These are phyloP conservation scores for Colletotrichum costaricense DNA, from an alignment of 2,329 filamentous ascomycete species.

Conservation along the genomic window DNA sequence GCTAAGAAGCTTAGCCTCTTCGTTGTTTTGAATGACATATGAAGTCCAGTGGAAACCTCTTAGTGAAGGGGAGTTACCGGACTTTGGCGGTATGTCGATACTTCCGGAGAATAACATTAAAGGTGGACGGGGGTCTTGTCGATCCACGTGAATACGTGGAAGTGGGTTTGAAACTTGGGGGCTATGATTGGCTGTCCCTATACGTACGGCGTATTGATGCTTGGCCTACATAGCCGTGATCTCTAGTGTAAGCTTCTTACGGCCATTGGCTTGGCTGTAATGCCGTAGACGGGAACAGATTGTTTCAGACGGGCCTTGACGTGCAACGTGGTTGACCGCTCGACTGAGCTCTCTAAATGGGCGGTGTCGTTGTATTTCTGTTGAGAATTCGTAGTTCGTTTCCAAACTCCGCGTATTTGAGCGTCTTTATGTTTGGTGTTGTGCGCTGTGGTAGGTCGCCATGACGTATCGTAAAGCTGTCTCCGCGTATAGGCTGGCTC, in stretches of 20 bases:
- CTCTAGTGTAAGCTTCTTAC: not conserved
- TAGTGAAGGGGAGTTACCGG: not conserved
- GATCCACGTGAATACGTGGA: not conserved
- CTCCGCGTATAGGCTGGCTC: slow-evolving; percentile 19
- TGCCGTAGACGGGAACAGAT: not conserved
- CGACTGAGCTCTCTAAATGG: too few relatives aligned
- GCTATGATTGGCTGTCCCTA: not conserved
- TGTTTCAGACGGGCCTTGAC: not conserved
- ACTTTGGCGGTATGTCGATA: not conserved
- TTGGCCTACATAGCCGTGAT: not conserved
- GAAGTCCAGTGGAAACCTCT: too few relatives aligned
- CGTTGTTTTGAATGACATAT: not conserved
- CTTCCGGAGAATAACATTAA: not conserved
- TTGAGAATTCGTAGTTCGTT: not conserved
- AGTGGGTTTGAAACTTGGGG: not conserved
- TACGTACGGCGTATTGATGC: not conserved
- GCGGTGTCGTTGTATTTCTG: too few relatives aligned
- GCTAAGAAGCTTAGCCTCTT: not conserved
- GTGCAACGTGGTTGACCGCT: not conserved
- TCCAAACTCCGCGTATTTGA: slow-evolving; percentile 5
- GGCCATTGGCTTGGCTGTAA: not conserved
- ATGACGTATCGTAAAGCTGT: slow-evolving; percentile 11
- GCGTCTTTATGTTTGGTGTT: not conserved
- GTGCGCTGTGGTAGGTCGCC: not conserved
- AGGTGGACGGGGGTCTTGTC: not conserved